These are phyloP conservation scores for Schizopora paradoxa DNA, from an alignment of 1,284 basidiomycete species.

Conservation along the genomic window DNA sequence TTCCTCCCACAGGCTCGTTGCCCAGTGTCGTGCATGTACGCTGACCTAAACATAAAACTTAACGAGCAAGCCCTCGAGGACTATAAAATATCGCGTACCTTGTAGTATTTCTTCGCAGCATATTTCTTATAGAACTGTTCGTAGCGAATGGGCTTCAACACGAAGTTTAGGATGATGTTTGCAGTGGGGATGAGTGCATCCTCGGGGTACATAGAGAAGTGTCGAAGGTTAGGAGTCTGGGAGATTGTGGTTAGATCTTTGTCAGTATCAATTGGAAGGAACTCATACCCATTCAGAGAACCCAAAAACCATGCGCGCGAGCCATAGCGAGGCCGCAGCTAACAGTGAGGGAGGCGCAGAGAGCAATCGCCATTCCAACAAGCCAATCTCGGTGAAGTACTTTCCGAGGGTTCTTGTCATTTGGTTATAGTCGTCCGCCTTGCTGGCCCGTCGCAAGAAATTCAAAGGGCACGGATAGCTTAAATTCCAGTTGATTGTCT, in stretches of 20 bases:
- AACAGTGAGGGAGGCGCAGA: slow-evolving; percentile 78
- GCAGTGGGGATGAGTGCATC: slow-evolving; percentile 81
- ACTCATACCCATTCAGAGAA: slow-evolving; percentile 78
- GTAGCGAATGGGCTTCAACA: slow-evolving; percentile 69
- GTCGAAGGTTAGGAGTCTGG: slow-evolving; percentile 82
- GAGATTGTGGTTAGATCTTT: slow-evolving; percentile 15
- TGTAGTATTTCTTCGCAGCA: slow-evolving; percentile 80
- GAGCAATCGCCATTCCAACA: slow-evolving; percentile 84
- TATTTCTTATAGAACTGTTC: slow-evolving; percentile 83
- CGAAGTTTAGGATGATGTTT: slow-evolving; percentile 91
- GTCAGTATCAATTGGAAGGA: slow-evolving; percentile 3
- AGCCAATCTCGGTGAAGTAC: slow-evolving; percentile 87
- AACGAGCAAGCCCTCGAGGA: background rate
- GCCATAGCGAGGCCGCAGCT: slow-evolving; percentile 88
- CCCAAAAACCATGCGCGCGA: slow-evolving; percentile 82
- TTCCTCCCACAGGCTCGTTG: slow-evolving; percentile 54
- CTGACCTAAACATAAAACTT: slow-evolving; percentile 39
- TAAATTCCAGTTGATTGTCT: slow-evolving; percentile 89
- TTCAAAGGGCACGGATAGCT: slow-evolving; percentile 93
- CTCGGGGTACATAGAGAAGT: slow-evolving; percentile 90
- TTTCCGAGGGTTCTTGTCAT: slow-evolving; percentile 90
- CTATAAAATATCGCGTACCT: slow-evolving; percentile 42
- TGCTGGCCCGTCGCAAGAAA: slow-evolving; percentile 87
- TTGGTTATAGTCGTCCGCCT: slow-evolving; percentile 94
- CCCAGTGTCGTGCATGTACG: slow-evolving; percentile 59